Evolutionary conservation across 805 yeast species (phyloP).

Genomic region (Wickerhamiella hasegawae): DNA sequence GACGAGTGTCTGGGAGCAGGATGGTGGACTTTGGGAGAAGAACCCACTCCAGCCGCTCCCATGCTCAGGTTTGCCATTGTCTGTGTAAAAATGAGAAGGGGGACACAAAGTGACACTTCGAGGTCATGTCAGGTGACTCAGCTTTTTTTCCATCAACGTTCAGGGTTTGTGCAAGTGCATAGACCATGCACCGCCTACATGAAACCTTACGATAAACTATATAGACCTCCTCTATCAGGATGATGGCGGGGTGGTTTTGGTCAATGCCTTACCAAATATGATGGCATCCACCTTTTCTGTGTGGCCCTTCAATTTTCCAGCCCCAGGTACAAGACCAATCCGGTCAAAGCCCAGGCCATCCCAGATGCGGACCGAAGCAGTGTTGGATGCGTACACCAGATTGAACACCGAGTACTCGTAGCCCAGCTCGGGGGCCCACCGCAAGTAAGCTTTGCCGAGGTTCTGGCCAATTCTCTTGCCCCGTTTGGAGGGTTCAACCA

Average conservation of each 20-base stretch:
- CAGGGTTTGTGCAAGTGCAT: too few species aligned
- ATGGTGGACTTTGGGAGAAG: background rate
- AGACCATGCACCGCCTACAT: too few species aligned
- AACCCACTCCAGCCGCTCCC: background rate
- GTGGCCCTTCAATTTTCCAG: slow-evolving; percentile 52
- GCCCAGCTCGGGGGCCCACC: slow-evolving; percentile 65
- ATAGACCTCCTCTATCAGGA: too few species aligned
- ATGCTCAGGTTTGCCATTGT: background rate
- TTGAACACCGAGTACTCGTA: slow-evolving; percentile 75
- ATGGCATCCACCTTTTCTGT: slow-evolving; percentile 57
- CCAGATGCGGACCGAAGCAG: slow-evolving; percentile 67
- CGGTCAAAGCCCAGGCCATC: slow-evolving; percentile 66
- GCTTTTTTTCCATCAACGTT: too few species aligned
- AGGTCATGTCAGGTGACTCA: too few species aligned
- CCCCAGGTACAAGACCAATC: slow-evolving; percentile 61
- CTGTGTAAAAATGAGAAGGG: too few species aligned
- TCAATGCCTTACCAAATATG: slow-evolving; percentile 44
- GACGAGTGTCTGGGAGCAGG: too few species aligned
- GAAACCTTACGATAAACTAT: too few species aligned
- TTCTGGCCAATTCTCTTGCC: slow-evolving; percentile 55
- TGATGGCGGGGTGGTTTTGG: too few species aligned
- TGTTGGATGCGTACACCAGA: slow-evolving; percentile 68
- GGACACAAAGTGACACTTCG: too few species aligned
- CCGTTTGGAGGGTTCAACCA: slow-evolving; percentile 43
- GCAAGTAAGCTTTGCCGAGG: slow-evolving; percentile 51